phyloP scores from a whole-genome alignment of 2,329 filamentous ascomycete species.

The Xylaria sp. region DNA sequence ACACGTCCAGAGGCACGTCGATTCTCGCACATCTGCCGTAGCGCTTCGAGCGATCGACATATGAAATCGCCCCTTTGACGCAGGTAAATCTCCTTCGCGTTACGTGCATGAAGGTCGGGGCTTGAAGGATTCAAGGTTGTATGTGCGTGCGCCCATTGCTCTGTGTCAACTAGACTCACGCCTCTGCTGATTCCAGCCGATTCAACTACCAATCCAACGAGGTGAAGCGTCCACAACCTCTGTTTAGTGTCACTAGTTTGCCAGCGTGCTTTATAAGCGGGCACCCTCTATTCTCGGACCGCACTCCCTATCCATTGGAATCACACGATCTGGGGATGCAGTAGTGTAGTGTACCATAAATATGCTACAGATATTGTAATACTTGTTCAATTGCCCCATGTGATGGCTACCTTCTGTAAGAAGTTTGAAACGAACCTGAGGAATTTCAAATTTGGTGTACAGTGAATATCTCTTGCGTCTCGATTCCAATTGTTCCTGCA shows the following conservation, averaged over 20 bases:
- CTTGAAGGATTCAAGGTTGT: constrained; percentile 21
- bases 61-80: constrained; percentile 24
- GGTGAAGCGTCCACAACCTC: background rate
- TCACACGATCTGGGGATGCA: background rate
- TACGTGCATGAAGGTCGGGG: constrained; percentile 32
- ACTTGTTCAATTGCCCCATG: constrained; percentile 1
- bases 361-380: constrained; percentile 1
- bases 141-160: no score
- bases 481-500: constrained; percentile 25
- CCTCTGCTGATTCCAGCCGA: constrained; percentile 11
- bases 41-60: constrained; percentile 28
- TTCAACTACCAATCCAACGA: background rate
- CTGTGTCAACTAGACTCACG: constrained; percentile 18
- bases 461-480: constrained; percentile 6
- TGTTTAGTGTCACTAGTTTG: constrained; percentile 11
- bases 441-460: constrained; percentile 24
- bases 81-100: constrained; percentile 32
- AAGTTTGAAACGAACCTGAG: constrained; percentile 1
- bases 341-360: background rate
- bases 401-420: background rate
- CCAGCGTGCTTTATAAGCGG: background rate
- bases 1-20: constrained; percentile 5
- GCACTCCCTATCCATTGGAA: background rate
- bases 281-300: background rate
- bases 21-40: constrained; percentile 25